These are phyloP conservation scores for Curvularia hawaiiensis DNA, from an alignment of 2,329 filamentous ascomycete species.

Conservation along the genomic window DNA sequence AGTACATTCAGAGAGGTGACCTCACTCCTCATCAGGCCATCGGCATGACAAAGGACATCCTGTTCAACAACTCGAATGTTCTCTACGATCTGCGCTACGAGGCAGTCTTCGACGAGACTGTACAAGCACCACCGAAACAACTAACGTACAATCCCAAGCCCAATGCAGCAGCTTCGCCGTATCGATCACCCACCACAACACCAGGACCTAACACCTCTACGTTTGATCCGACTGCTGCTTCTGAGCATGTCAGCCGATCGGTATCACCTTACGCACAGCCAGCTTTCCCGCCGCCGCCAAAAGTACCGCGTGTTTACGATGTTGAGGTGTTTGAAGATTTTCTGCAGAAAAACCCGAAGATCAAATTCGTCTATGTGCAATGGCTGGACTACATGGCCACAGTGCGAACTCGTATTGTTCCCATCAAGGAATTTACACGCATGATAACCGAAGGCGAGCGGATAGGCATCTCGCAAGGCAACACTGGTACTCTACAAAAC, in stretches of 20 bases:
- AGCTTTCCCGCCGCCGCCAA: slow-evolving; percentile 38
- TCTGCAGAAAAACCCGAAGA: slow-evolving; percentile 54
- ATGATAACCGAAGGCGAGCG: slow-evolving; percentile 43
- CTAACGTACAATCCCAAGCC: slow-evolving; percentile 34
- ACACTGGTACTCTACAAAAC: slow-evolving; percentile 70
- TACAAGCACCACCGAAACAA: slow-evolving; percentile 27
- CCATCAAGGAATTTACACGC: slow-evolving; percentile 55
- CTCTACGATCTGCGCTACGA: slow-evolving; percentile 67
- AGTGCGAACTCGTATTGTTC: slow-evolving; percentile 69
- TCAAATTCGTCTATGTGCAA: slow-evolving; percentile 73
- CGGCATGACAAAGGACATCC: slow-evolving; percentile 66
- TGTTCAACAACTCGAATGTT: slow-evolving; percentile 79
- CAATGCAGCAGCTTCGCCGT: slow-evolving; percentile 19
- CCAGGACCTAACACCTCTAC: slow-evolving; percentile 14
- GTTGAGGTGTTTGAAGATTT: slow-evolving; percentile 54
- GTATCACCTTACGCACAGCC: slow-evolving; percentile 24
- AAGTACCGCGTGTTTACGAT: slow-evolving; percentile 42
- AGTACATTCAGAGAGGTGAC: slow-evolving; percentile 69
- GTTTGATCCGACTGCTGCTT: slow-evolving; percentile 9
- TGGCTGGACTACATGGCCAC: slow-evolving; percentile 81
- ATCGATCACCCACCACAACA: slow-evolving; percentile 14
- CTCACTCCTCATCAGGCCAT: slow-evolving; percentile 67
- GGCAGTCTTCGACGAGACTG: slow-evolving; percentile 44
- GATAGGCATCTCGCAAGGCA: slow-evolving; percentile 68
- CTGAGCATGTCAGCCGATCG: slow-evolving; percentile 14